Conservation (phyloP, 345 rosid species). For the Erodium maritimum region DNA sequence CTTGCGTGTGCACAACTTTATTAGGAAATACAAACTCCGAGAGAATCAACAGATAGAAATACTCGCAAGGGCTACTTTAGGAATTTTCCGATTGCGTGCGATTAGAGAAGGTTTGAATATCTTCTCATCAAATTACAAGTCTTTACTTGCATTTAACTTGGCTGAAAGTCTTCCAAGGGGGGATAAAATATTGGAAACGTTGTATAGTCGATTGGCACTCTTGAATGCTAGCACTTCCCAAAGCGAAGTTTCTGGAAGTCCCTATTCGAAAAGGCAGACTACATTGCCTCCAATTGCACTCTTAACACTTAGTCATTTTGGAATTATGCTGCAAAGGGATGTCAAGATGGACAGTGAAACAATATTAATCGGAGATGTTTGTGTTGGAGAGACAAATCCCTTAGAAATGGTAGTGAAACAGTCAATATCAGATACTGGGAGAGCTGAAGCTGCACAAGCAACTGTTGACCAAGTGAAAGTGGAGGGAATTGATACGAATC, state of each 20-base stretch:
- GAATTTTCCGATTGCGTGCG: constrained; percentile 67
- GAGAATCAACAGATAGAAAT: constrained; percentile 58
- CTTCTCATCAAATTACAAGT: constrained; percentile 71
- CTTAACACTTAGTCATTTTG: constrained; percentile 49
- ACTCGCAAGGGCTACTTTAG: constrained; percentile 64
- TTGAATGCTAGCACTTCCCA: constrained; percentile 24
- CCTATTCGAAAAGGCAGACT: constrained; percentile 34
- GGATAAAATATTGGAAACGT: constrained; percentile 62
- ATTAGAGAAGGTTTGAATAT: constrained; percentile 64
- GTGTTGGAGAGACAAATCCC: constrained; percentile 74
- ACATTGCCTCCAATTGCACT: constrained; percentile 46
- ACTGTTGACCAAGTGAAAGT: constrained; percentile 92
- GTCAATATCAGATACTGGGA: constrained; percentile 55
- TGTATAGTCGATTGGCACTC: constrained; percentile 48
- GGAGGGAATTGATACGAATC: constrained; percentile 86
- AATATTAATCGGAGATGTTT: constrained; percentile 44
- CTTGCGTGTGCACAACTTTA: constrained; percentile 57
- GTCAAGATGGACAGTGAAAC: constrained; percentile 31
- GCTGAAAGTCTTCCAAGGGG: constrained; percentile 94
- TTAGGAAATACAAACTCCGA: constrained; percentile 47
- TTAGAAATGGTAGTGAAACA: constrained; percentile 65
- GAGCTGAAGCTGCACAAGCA: constrained; percentile 89
- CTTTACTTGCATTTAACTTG: constrained; percentile 67
- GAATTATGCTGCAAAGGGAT: constrained; percentile 41
- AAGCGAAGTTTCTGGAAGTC: constrained; percentile 21